Base-by-base conservation (phyloP, 352 stramenopile species). In the Phytophthora boehmeriae region DNA sequence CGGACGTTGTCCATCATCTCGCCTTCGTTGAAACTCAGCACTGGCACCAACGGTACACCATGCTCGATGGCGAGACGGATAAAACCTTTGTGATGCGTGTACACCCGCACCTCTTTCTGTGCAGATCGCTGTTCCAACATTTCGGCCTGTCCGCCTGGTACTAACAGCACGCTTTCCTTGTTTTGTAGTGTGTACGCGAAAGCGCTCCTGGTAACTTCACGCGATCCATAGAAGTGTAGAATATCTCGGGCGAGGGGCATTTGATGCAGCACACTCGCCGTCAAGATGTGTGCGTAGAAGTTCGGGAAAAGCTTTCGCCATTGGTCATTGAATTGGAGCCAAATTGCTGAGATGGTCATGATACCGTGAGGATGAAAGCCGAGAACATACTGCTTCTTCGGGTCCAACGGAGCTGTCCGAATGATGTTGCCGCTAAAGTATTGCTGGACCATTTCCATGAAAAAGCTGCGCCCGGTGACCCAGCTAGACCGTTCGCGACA, bases 331-430 rank as follows among this genome's bases (percentile, higher is more conserved):
- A 93, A 90, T 53, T 80, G 71, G 5, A 93, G 64, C 81, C 82
- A 93, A 54, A 88, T 80, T 27, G 76, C 77, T 1, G 84, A 80
- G 16, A 76, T 76, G 4, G 84, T 64, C 63, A 84, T 83, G 50
- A 91, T 88, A 8, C 84, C 84, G 39, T 93, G 84, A 2, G 84
- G 84, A 25, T 93, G 84, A 52, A 91, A 90, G 22, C 72, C 72
- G 35, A 91, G 69, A 23, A 93, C 65, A 60, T 90, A 93, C 46
- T 86, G 67, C 39, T 83, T 63, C 8, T 70, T 51, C 1, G 81
- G 70, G 27, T 89, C 71, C 9, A 93, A 58, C 9, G 72, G 68
- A 16, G 57, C 77, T 14, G 76, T 76, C 1, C 71, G 70, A 34
- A 93, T 66, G 53, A 93, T 68, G 13, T 68, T 62, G 25, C 70